phyloP scores from a whole-genome alignment of 2,329 filamentous ascomycete genomes.

The Pezicula neosporulosa region DNA sequence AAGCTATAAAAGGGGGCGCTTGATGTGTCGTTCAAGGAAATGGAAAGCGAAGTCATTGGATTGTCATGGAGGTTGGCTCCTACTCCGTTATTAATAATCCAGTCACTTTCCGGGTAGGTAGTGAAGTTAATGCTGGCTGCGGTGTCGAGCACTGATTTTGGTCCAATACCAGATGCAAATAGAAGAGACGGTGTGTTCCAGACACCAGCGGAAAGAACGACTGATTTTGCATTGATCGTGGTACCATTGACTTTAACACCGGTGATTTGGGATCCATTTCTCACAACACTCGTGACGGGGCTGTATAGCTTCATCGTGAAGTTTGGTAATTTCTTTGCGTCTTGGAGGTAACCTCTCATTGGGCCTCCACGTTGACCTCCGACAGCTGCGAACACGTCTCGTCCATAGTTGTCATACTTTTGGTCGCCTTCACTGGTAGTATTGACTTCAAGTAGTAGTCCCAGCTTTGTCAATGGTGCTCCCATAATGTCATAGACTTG shows the following conservation, averaged over 20 bases:
- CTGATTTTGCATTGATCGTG: slow-evolving; percentile 30
- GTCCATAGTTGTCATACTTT: slow-evolving; percentile 40
- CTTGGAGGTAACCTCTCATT: slow-evolving; percentile 63
- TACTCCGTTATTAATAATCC: neutral
- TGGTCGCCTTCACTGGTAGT: neutral
- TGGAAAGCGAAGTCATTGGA: neutral
- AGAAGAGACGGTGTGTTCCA: slow-evolving; percentile 30
- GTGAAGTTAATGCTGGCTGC: neutral
- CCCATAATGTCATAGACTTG: neutral
- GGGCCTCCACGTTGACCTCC: slow-evolving; percentile 63
- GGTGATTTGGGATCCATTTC: slow-evolving; percentile 54
- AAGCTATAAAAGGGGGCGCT: neutral
- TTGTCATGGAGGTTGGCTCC: neutral
- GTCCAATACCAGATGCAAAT: slow-evolving; percentile 60
- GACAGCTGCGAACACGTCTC: slow-evolving; percentile 60
- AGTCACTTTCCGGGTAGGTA: neutral
- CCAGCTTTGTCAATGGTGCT: neutral
- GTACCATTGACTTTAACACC: slow-evolving; percentile 49
- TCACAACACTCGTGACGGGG: slow-evolving; percentile 58
- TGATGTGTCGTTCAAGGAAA: neutral
- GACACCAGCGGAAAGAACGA: slow-evolving; percentile 2
- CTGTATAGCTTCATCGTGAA: slow-evolving; percentile 64
- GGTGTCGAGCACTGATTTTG: neutral
- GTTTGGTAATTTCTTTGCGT: slow-evolving; percentile 52
- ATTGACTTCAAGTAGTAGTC: neutral